Percentiles rank a stretch among this genome's conserved stretches.
Evolutionary conservation across 495 filamentous ascomycete genomes (phyloP).

Genomic region (Aspergillus nanangensis): DNA sequence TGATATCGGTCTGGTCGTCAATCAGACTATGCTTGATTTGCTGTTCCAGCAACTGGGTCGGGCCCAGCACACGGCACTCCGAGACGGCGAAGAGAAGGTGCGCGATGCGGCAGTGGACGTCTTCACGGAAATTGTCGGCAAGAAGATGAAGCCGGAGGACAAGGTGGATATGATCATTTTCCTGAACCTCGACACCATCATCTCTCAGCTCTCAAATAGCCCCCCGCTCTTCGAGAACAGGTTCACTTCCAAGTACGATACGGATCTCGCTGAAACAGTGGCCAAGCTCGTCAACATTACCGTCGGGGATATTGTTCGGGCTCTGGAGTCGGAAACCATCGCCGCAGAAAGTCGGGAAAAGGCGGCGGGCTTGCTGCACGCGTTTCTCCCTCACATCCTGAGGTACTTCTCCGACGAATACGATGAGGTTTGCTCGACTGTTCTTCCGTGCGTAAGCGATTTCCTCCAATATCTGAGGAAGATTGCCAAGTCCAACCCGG

Average conservation of each 20-base stretch:
- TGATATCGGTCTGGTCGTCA: conserved; percentile 88
- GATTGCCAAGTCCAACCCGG: conserved; percentile 54
- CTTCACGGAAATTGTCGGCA: conserved; percentile 90
- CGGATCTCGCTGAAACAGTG: conserved; percentile 87
- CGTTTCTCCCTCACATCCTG: conserved; percentile 78
- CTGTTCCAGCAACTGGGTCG: conserved; percentile 76
- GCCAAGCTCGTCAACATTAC: conserved; percentile 94
- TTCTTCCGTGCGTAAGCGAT: conserved; percentile 87
- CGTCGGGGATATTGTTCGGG: conserved; percentile 77
- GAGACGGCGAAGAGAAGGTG: conserved; percentile 61
- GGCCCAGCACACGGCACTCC: conserved; percentile 44
- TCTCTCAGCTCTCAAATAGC: conserved; percentile 75
- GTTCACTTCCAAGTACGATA: conserved; percentile 81
- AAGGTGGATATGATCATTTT: conserved; percentile 92
- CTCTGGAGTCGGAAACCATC: conserved; percentile 58
- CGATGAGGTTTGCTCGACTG: conserved; percentile 92
- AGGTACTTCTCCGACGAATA: conserved; percentile 97
- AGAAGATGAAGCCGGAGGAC: conserved; percentile 93
- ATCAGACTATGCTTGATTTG: conserved; percentile 74
- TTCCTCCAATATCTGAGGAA: conserved; percentile 84
- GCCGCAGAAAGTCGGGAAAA: conserved; percentile 49
- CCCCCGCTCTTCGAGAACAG: conserved; percentile 72
- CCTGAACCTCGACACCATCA: conserved; percentile 77
- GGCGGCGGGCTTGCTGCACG: conserved; percentile 71
- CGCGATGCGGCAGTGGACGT: conserved; percentile 86